These are phyloP conservation scores for Ephemerocybe angulata DNA, from an alignment of 768 basidiomycete genomes.

Conservation along the genomic window DNA sequence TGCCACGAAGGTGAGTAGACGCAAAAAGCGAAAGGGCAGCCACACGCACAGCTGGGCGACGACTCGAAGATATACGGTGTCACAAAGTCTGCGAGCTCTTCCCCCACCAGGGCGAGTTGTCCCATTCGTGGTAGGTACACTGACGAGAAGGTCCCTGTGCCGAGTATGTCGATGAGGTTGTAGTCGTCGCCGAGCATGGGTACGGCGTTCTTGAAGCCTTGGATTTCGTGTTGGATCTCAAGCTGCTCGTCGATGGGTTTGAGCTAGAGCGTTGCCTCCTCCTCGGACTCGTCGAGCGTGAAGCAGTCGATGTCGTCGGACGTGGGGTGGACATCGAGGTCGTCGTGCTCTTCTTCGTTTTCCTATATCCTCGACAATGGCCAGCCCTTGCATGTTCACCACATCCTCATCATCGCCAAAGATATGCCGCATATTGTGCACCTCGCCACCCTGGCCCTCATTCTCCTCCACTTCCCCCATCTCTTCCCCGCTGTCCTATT, in stretches of 20 bases:
- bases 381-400: conserved; percentile 5
- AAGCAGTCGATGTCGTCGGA: conserved; percentile 8
- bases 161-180: conserved; percentile 82
- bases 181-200: conserved; percentile 68
- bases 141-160: conserved; percentile 97
- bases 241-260: conserved; percentile 64
- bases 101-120: conserved; percentile 72
- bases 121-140: conserved; percentile 87
- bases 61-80: too few relatives aligned
- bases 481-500: neutral
- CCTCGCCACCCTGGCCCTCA: neutral
- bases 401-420: conserved; percentile 5
- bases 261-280: conserved; percentile 55
- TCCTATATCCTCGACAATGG: conserved; percentile 18
- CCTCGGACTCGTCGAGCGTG: conserved; percentile 44
- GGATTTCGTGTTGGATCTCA: conserved; percentile 77
- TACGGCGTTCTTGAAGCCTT: conserved; percentile 61
- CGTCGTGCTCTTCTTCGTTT: conserved; percentile 27
- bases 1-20: neutral
- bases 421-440: conserved; percentile 1
- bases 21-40: too few relatives aligned
- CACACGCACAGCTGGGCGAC: too few relatives aligned
- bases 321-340: neutral
- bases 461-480: neutral
- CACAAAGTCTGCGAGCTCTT: too few relatives aligned